Base-by-base conservation (phyloP, 1,139 yeast genomes). In the Saccharomyces hybrid region DNA sequence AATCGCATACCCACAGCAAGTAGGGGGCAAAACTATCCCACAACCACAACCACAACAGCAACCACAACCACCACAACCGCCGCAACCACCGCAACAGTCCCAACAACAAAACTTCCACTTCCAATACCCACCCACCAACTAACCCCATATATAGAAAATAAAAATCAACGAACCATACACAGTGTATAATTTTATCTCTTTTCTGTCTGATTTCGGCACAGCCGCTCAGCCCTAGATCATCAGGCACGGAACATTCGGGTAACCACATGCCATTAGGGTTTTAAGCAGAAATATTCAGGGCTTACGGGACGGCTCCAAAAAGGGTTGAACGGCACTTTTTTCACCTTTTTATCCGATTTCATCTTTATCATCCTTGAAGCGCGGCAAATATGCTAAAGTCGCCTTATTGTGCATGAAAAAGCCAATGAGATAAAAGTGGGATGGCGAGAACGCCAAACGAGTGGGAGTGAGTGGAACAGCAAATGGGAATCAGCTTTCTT, bases 351-450 rank as follows among this genome's bases (percentile, higher is more conserved):
- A 19, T 38, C 44, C 44, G 44, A 26, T 38, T 38, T 14, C 8
- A 24, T 38, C 24, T 9, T 9, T 21, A 21, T 19, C 44, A 38
- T 38, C 24, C 44, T 38, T 38, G 26, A 38, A 19, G 44, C 44
- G 44, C 44, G 44, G 44, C 44, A 38, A 38, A 38, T 21, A 21
- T 38, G n/a, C 44, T 8, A 4, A 19, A 38, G 26, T 16, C 44
- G 44, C 44, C 44, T 38, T 38, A 38, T 38, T 38, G 44, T 38
- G 44, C 12, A 21, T 21, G 14, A 38, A 38, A 38, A 38, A 38
- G 44, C 44, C 44, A 38, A 38, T 38, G 44, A 38, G 19, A 38
- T 38, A 38, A 38, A 38, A 38, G 44, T 38, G 44, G 44, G 44
- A 38, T 16, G 44, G 24, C 9, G 44, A 38, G 24, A 38, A 38